Base-by-base conservation (phyloP, 2,329 filamentous ascomycete species). In the Fusarium acutatum region DNA sequence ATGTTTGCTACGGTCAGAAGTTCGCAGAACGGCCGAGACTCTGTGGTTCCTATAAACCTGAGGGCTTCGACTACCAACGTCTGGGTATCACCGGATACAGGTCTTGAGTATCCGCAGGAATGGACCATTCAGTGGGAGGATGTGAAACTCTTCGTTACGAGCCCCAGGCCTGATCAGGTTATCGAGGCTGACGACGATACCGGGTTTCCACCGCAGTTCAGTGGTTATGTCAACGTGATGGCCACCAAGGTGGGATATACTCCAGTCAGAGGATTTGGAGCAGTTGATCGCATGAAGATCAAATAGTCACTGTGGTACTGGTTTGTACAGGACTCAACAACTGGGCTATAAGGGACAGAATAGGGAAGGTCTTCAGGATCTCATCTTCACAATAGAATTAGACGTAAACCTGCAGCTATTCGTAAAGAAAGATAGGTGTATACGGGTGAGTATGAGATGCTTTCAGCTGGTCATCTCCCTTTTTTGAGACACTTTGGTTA, bases 391-490 rank as follows among this genome's bases (percentile, higher is more conserved):
- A 7, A 14, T 7, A 18, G 1, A 34, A 14, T 7, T 50, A 12
- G 3, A 3, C 1, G 24, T 13, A 18, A 4, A 5, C 6, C 15
- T 34, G 8, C 2, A 50, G 30, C 8, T 34, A 24, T 2, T 4
- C 0, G 4, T n/a, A 14, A 17, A 22, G 5, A n/a, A 6, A 5
- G 7, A 20, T 20, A 20, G 1, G 4, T 47, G 12, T 11, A 11
- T 34, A 7, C 1, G 6, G 20, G 4, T 10, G 30, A 30, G 20
- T 4, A 47, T 3, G 15, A 34, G 8, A 7, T 11, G 8, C 3
- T 34, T 0, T 2, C 12, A 6, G 14, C n/a, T 20, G 5, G 5
- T 1, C 22, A 20, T 24, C 4, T 14, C 4, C 4, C 30, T 18
- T 50, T 32, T 0, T 34, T 2, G 47, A 50, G 12, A 24, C 12